phyloP scores from a whole-genome alignment of 1,284 basidiomycete genomes.

The Schizophyllum commune region DNA sequence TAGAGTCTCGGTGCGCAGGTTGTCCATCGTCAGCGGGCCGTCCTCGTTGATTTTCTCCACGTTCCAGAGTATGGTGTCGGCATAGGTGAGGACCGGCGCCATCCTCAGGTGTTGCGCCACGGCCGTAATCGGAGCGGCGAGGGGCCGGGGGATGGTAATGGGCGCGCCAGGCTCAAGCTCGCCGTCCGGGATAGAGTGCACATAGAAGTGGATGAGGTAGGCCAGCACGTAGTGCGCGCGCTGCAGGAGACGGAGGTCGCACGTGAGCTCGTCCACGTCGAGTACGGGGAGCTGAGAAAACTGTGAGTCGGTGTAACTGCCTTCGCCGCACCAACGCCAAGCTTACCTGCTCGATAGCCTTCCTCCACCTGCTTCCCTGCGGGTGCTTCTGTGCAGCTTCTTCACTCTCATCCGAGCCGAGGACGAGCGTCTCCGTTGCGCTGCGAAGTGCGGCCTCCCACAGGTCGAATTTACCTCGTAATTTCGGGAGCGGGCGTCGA shows the following conservation, averaged over 20 bases:
- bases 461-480: constrained; percentile 48
- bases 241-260: constrained; percentile 33
- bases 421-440: constrained; percentile 47
- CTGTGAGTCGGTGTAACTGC: background rate
- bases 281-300: constrained; percentile 60
- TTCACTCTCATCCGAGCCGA: constrained; percentile 52
- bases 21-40: constrained; percentile 46
- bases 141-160: constrained; percentile 60
- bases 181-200: constrained; percentile 63
- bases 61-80: constrained; percentile 96
- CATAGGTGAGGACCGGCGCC: constrained; percentile 91
- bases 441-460: constrained; percentile 70
- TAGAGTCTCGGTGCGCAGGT: constrained; percentile 59
- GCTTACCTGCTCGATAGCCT: constrained; percentile 53
- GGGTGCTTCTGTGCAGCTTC: constrained; percentile 42
- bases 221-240: constrained; percentile 87
- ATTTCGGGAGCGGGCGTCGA: constrained; percentile 49
- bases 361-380: constrained; percentile 61
- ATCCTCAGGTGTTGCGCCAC: constrained; percentile 77
- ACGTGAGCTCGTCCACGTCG: constrained; percentile 31
- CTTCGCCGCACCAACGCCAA: background rate
- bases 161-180: constrained; percentile 13
- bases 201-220: constrained; percentile 86
- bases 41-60: constrained; percentile 59
- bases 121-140: constrained; percentile 73